Evolutionary conservation across 768 basidiomycete genomes (phyloP).

Genomic region (Cystofilobasidium capitatum): DNA sequence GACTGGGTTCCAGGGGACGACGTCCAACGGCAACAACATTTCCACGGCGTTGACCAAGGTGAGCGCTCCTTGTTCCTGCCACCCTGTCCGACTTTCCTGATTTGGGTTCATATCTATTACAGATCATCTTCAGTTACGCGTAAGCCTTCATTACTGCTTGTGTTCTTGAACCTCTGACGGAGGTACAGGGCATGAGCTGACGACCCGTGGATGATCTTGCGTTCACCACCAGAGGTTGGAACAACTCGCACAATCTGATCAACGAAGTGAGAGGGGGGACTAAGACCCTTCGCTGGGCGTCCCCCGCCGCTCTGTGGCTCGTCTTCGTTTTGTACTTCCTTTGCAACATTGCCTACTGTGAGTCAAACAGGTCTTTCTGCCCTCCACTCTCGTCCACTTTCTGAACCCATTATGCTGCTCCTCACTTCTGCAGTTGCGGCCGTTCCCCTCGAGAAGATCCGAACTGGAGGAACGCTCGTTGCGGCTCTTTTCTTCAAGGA

Average conservation of each 20-base stretch:
- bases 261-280: conserved; percentile 53
- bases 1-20: conserved; percentile 35
- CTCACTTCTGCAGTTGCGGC: no score
- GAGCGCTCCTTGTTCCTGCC: no score
- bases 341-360: conserved; percentile 65
- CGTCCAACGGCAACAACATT: conserved; percentile 32
- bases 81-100: no score
- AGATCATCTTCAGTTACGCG: conserved; percentile 41
- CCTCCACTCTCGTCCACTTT: conserved; percentile 10
- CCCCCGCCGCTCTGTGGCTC: conserved; percentile 54
- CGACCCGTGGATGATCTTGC: no score
- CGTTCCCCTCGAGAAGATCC: conserved; percentile 59
- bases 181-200: no score
- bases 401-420: conserved; percentile 3
- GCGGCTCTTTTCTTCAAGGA: conserved; percentile 68
- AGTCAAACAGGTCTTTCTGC: no score
- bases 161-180: no score
- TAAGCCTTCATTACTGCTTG: no score
- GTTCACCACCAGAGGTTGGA: no score
- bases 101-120: no score
- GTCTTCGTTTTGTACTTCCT: conserved; percentile 56
- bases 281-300: conserved; percentile 59
- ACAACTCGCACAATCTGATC: conserved; percentile 63
- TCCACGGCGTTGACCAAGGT: conserved; percentile 35
- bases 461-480: conserved; percentile 56